Percentiles rank a stretch among this genome's conserved stretches.
Evolutionary conservation across 345 rosid species (phyloP).

Genomic region (Syzygium jambos): DNA sequence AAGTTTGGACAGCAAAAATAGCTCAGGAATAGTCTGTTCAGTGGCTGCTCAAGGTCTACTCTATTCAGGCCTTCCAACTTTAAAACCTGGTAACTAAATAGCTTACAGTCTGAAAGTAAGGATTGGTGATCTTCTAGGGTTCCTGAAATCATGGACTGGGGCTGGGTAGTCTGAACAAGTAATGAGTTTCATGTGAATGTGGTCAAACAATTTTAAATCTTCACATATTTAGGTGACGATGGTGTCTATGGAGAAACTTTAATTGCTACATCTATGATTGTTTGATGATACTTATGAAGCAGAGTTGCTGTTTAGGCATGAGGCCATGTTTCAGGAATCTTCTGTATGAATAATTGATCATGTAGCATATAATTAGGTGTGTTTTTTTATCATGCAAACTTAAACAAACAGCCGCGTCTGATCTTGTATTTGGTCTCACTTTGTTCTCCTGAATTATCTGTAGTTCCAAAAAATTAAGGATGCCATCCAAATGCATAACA

Average conservation of each 20-base stretch:
- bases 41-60: neutral
- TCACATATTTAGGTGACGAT: neutral
- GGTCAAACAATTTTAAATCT: neutral
- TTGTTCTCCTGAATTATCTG: conserved; percentile 3
- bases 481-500: conserved; percentile 59
- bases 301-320: neutral
- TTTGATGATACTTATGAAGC: neutral
- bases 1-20: neutral
- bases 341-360: neutral
- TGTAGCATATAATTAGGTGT: neutral
- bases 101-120: neutral
- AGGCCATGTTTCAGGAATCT: neutral
- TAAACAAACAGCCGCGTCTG: neutral
- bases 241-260: neutral
- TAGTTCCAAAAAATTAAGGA: conserved; percentile 94
- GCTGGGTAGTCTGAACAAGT: neutral
- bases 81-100: neutral
- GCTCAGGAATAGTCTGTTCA: neutral
- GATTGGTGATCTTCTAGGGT: neutral
- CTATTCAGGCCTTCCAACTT: neutral
- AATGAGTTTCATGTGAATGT: neutral
- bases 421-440: neutral
- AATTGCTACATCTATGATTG: neutral
- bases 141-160: neutral
- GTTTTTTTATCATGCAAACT: neutral